phyloP scores from a whole-genome alignment of 2,329 filamentous ascomycete genomes.

The Neonectria hederae region DNA sequence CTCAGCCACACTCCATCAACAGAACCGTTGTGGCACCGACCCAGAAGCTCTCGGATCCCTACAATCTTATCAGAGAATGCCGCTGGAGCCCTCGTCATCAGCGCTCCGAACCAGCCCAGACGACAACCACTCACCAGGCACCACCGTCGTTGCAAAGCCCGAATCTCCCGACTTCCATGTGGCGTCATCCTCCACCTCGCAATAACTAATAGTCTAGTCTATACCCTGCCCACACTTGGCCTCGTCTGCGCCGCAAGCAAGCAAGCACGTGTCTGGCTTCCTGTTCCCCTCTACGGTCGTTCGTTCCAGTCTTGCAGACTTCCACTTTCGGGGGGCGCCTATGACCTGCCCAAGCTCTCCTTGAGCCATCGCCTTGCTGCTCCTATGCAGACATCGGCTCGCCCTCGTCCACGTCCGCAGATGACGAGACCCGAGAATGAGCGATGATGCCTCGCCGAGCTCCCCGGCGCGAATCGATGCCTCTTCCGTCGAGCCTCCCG shows the following conservation, averaged over 20 bases:
- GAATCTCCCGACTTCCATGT: not conserved
- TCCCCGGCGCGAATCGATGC: constrained; percentile 48
- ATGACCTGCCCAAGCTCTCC: constrained; percentile 41
- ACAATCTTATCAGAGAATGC: constrained; percentile 1
- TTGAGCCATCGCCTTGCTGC: constrained; percentile 45
- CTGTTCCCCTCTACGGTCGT: not conserved
- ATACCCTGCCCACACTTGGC: not conserved
- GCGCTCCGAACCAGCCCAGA: not conserved
- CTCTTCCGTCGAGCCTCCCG: constrained; percentile 37
- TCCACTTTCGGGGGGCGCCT: constrained; percentile 8
- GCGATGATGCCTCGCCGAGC: constrained; percentile 59
- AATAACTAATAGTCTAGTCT: not conserved
- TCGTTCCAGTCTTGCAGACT: constrained; percentile 3
- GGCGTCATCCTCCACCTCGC: not conserved
- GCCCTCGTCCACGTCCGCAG: constrained; percentile 34
- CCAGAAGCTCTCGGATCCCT: not conserved
- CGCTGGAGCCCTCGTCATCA: constrained; percentile 9
- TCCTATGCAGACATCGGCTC: constrained; percentile 20
- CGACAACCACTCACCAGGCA: constrained; percentile 4
- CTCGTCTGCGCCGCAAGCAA: not conserved
- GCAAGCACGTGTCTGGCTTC: not conserved
- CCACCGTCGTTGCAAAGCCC: constrained; percentile 2
- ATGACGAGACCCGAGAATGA: constrained; percentile 58
- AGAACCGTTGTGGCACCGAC: not conserved
- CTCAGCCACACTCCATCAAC: constrained; percentile 1